Base-by-base conservation (phyloP, 2,329 filamentous ascomycete species). In the Juglanconis oblonga region DNA sequence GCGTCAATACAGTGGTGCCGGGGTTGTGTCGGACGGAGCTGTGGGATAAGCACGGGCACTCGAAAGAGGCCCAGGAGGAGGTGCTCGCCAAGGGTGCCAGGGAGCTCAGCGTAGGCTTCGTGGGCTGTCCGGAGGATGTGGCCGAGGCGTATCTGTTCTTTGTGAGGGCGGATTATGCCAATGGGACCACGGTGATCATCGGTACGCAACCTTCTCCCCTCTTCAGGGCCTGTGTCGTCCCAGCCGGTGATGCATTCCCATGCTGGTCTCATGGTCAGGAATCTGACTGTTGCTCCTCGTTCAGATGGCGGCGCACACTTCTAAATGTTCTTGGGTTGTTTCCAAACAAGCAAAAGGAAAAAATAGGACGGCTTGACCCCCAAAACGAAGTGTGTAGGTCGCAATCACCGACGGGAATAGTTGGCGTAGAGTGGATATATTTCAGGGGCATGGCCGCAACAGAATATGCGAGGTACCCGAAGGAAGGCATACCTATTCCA, bases 1-100 rank as follows among this genome's bases (percentile, higher is more conserved):
- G 70, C 17, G 69, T 71, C 55, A 72, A 71, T 61, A 71, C 70
- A 11, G 68, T 72, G n/a, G 67, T 71, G 11, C 70, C 70, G 4
- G 70, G 70, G 1, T 61, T 72, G 13, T 69, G 71, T 38, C 63
- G 67, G 67, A 72, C 70, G 31, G 67, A 69, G 65, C 65, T 72
- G n/a, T 70, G 68, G 69, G 69, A 68, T 50, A 72, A 71, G 64
- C 63, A 68, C 33, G 69, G 69, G 42, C 61, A 69, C 45, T 66
- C 57, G 53, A 64, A 65, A 54, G 68, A 69, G 55, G 62, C 65
- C 52, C 68, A 72, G 61, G 52, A 66, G 45, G 57, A 67, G 62
- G 63, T 67, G 9, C 68, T 68, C 52, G 59, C 64, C 4, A 59
- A 61, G 29, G 66, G 64, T 3, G 64, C 58, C 10, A 57, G 59